Conservation (phyloP, 2,329 filamentous ascomycete species). For the Phyllachora maydis region DNA sequence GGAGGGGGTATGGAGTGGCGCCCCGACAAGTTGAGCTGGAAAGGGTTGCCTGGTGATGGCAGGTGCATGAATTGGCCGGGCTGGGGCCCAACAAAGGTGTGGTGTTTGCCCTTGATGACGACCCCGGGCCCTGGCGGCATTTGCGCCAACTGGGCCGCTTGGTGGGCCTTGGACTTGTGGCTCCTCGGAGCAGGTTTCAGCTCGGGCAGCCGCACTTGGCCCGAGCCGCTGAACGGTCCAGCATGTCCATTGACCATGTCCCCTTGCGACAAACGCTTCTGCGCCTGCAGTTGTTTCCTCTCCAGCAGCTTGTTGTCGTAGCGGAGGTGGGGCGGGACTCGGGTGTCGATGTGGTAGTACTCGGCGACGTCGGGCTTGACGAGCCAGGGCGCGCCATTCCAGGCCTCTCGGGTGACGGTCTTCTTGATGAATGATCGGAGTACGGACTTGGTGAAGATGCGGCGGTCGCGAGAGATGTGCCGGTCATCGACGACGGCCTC, state of each 20-base stretch:
- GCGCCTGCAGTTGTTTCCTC: slow-evolving; percentile 49
- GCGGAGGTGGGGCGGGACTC: slow-evolving; percentile 62
- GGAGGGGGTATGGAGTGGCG: slow-evolving; percentile 19
- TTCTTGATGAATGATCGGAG: slow-evolving; percentile 88
- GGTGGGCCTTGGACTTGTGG: slow-evolving; percentile 31
- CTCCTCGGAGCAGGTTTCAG: slow-evolving; percentile 55
- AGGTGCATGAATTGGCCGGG: slow-evolving; percentile 16
- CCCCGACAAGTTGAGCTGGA: slow-evolving; percentile 22
- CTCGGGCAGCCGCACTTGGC: slow-evolving; percentile 42
- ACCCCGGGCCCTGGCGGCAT: no score
- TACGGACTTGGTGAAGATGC: slow-evolving; percentile 86
- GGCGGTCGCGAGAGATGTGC: slow-evolving; percentile 71
- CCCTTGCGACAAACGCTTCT: slow-evolving; percentile 33
- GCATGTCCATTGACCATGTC: slow-evolving; percentile 24
- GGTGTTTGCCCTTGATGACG: slow-evolving; percentile 19
- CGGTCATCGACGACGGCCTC: slow-evolving; percentile 65
- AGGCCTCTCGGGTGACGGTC: slow-evolving; percentile 76
- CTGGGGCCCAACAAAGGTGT: slow-evolving; percentile 13
- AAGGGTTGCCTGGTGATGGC: slow-evolving; percentile 21
- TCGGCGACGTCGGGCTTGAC: slow-evolving; percentile 74
- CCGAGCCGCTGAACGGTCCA: slow-evolving; percentile 14
- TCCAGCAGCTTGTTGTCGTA: slow-evolving; percentile 64
- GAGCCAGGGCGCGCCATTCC: slow-evolving; percentile 92
- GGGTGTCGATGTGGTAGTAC: slow-evolving; percentile 70
- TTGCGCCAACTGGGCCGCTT: slow-evolving; percentile 11